A percentile compares a stretch with the other conserved stretches of the same genome.
Evolutionary conservation across 2,329 filamentous ascomycete species (phyloP).

Genomic region (Aspergillus sp.): DNA sequence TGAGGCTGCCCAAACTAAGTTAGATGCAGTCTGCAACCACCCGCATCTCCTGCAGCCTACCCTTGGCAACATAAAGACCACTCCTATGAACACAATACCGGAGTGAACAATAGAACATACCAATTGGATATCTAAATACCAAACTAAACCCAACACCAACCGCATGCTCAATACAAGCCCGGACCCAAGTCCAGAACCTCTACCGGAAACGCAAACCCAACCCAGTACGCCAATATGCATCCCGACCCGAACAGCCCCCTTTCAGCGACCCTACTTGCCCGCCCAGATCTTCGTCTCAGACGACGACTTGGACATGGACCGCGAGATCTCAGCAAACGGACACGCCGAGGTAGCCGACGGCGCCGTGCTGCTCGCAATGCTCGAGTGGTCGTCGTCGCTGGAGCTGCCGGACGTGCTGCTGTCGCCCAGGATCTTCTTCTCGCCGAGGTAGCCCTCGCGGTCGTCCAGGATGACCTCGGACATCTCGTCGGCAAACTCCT

Average conservation of each 20-base stretch:
- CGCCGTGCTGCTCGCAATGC: slow-evolving; percentile 23
- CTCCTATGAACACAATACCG: no score
- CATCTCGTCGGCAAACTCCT: slow-evolving; percentile 54
- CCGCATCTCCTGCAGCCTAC: no score
- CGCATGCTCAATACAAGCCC: no score
- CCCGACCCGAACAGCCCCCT: neutral
- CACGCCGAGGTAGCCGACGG: slow-evolving; percentile 23
- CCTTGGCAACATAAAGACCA: no score
- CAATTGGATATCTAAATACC: neutral
- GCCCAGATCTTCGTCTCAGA: slow-evolving; percentile 33
- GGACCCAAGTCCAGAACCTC: no score
- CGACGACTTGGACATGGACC: slow-evolving; percentile 15
- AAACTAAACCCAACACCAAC: neutral
- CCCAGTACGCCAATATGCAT: neutral
- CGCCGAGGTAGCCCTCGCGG: slow-evolving; percentile 63
- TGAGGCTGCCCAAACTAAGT: no score
- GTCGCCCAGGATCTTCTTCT: slow-evolving; percentile 54
- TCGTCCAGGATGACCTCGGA: slow-evolving; percentile 49
- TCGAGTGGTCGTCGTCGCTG: slow-evolving; percentile 29
- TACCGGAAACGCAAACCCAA: neutral
- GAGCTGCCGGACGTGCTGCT: slow-evolving; percentile 25
- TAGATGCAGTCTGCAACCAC: no score
- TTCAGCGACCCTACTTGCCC: slow-evolving; percentile 4
- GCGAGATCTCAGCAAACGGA: slow-evolving; percentile 27
- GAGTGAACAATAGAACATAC: no score